These are phyloP conservation scores for Akanthomyces dipterigenus DNA, from an alignment of 2,329 filamentous ascomycete species.

Conservation along the genomic window DNA sequence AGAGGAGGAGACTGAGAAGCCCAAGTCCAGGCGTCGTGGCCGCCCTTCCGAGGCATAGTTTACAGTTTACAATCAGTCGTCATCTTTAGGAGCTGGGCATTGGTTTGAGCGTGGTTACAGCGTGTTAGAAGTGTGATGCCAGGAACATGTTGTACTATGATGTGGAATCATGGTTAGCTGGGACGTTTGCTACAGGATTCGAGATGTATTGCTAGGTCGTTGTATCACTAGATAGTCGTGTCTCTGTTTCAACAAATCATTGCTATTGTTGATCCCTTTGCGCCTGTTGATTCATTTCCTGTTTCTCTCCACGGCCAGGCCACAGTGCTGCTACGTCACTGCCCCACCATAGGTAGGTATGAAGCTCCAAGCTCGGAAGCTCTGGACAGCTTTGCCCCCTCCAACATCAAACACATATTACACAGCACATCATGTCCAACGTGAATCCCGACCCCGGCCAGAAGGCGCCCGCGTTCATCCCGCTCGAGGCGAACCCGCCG, in stretches of 20 bases:
- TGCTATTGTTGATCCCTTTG: neutral
- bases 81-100: neutral
- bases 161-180: neutral
- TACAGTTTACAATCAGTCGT: neutral
- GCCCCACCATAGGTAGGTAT: constrained; percentile 13
- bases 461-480: constrained; percentile 45
- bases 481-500: constrained; percentile 71
- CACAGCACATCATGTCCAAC: constrained; percentile 24
- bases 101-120: neutral
- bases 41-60: constrained; percentile 21
- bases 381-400: neutral
- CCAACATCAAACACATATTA: neutral
- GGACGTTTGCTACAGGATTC: neutral
- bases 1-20: constrained; percentile 21
- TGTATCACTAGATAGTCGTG: neutral
- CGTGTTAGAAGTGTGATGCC: neutral
- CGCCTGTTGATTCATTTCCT: neutral
- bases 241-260: neutral
- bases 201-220: neutral
- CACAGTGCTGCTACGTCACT: neutral
- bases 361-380: neutral
- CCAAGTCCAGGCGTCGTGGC: constrained; percentile 26
- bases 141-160: neutral
- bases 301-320: neutral
- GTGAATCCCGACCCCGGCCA: constrained; percentile 34